These are phyloP conservation scores for Cladosporium sp. DNA, from an alignment of 2,329 filamentous ascomycete genomes.

Conservation along the genomic window DNA sequence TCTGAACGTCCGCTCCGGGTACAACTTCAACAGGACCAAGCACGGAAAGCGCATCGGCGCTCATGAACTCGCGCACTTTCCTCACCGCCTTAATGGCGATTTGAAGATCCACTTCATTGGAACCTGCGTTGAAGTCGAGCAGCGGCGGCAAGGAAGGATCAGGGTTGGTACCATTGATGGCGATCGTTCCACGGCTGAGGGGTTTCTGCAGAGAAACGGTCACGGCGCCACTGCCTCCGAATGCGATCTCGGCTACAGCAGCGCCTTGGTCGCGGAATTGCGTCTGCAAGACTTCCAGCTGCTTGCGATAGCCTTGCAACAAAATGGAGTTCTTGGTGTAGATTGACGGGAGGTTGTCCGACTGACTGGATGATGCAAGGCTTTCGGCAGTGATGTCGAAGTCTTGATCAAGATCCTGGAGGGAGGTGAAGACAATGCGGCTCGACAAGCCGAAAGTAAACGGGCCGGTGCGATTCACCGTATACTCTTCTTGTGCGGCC, in stretches of 20 bases:
- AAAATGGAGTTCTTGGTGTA: not conserved
- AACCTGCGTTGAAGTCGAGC: constrained; percentile 3
- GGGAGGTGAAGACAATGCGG: not conserved
- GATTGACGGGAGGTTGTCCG: not conserved
- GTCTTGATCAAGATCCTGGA: not conserved
- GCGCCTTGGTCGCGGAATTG: not conserved
- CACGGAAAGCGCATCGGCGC: not conserved
- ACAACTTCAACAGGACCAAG: constrained; percentile 5
- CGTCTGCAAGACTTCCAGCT: not conserved
- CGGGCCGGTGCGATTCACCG: constrained; percentile 13
- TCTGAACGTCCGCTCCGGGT: constrained; percentile 16
- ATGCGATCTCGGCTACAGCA: not conserved
- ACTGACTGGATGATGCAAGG: not conserved
- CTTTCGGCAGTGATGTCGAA: not conserved
- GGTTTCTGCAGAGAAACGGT: constrained; percentile 8
- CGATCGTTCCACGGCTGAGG: not conserved
- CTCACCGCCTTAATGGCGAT: constrained; percentile 1
- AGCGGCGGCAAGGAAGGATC: not conserved
- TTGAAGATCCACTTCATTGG: constrained; percentile 1
- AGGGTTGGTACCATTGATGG: constrained; percentile 6
- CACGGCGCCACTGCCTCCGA: constrained; percentile 2
- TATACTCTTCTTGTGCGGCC: constrained; percentile 13
- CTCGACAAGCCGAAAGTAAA: constrained; percentile 9
- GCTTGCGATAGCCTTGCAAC: not conserved
- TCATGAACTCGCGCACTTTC: constrained; percentile 7